Evolutionary conservation across 768 basidiomycete species (phyloP).

Genomic region (Sporobolomyces phaffii): DNA sequence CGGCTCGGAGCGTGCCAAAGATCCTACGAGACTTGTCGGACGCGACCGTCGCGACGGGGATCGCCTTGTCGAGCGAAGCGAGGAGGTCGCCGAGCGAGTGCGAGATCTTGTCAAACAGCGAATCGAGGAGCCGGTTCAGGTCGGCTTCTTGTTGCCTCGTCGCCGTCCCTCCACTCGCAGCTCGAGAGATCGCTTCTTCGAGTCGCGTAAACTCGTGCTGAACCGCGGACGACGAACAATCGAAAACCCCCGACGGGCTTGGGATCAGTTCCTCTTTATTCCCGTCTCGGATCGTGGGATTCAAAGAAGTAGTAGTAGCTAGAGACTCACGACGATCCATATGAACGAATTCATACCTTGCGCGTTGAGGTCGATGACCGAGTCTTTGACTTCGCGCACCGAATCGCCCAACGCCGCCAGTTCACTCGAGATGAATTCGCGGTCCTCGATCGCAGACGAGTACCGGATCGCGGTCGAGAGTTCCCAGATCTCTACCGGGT

Average conservation of each 20-base stretch:
- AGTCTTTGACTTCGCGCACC: slow-evolving; percentile 42
- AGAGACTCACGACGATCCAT: slow-evolving; percentile 32
- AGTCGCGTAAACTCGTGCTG: slow-evolving; percentile 40
- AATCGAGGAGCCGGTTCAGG: slow-evolving; percentile 33
- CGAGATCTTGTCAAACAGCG: slow-evolving; percentile 37
- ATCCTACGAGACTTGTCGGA: slow-evolving; percentile 34
- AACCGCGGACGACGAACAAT: not conserved
- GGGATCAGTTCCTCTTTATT: too few species aligned
- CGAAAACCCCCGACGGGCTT: not conserved
- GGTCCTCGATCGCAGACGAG: slow-evolving; percentile 35
- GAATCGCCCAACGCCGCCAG: slow-evolving; percentile 30
- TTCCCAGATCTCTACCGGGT: slow-evolving; percentile 44
- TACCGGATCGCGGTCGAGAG: slow-evolving; percentile 42
- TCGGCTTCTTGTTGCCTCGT: not conserved
- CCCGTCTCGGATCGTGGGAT: too few species aligned
- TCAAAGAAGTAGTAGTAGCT: not conserved
- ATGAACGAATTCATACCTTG: slow-evolving; percentile 41
- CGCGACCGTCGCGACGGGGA: slow-evolving; percentile 39
- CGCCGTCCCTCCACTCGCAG: not conserved
- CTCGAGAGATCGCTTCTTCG: slow-evolving; percentile 31
- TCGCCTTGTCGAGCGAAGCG: slow-evolving; percentile 37
- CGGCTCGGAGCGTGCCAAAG: slow-evolving; percentile 19
- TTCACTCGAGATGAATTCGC: slow-evolving; percentile 12
- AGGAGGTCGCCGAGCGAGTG: slow-evolving; percentile 38
- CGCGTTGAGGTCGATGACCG: slow-evolving; percentile 35